Evolutionary conservation across 805 yeast species (phyloP).

Genomic region (Peterozyma toletana): DNA sequence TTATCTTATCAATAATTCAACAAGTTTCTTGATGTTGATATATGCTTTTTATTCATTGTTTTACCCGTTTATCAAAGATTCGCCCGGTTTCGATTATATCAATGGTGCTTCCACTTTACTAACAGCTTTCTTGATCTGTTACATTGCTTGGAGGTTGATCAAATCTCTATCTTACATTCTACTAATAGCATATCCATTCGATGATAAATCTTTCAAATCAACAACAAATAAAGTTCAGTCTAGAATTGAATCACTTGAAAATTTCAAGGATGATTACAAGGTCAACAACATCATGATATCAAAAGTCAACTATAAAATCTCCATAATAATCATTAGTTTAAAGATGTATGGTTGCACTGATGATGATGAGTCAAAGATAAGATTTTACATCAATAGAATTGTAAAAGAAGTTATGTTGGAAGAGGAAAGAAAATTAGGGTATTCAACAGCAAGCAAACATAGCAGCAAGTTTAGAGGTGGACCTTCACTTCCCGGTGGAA

Average conservation of each 20-base stretch:
- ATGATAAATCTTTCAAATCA: constrained; percentile 28
- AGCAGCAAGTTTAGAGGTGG: neutral
- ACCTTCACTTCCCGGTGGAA: constrained; percentile 9
- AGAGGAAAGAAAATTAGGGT: constrained; percentile 7
- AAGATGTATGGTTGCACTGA: constrained; percentile 63
- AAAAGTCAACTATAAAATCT: constrained; percentile 55
- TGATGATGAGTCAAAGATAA: constrained; percentile 55
- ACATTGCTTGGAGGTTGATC: constrained; percentile 45
- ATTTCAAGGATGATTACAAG: constrained; percentile 41
- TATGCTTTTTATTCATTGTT: constrained; percentile 32
- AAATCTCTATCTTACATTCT: constrained; percentile 44
- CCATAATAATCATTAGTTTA: constrained; percentile 47
- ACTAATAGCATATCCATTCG: constrained; percentile 44
- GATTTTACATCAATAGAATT: constrained; percentile 40
- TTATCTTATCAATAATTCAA: constrained; percentile 7
- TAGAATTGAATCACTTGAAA: constrained; percentile 36
- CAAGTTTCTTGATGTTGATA: constrained; percentile 35
- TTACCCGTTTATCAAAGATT: constrained; percentile 25
- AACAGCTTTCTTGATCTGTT: constrained; percentile 36
- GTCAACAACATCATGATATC: constrained; percentile 46
- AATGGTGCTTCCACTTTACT: constrained; percentile 38
- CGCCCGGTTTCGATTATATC: constrained; percentile 18
- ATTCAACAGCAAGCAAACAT: neutral
- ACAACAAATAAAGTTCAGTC: constrained; percentile 32
- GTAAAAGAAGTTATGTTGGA: constrained; percentile 25